Conservation (phyloP, 257 asterid genomes). For the Solanum arcanum region DNA sequence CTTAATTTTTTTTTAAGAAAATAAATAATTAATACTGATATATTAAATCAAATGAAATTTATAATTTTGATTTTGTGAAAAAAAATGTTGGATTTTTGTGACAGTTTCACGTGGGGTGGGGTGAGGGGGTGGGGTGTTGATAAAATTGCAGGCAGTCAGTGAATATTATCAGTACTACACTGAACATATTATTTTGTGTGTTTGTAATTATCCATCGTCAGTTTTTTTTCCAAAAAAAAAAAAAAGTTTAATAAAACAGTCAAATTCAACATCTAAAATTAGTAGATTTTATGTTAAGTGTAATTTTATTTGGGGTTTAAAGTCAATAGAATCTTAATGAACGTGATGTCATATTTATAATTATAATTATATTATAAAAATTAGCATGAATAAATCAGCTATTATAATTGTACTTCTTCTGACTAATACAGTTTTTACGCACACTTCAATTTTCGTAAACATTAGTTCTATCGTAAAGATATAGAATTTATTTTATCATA, state of each 20-base stretch:
- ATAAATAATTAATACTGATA: background rate
- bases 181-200: background rate
- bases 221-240: background rate
- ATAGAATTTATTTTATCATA: too few species aligned
- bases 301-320: too few species aligned
- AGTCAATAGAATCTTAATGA: background rate
- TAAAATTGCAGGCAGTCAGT: background rate
- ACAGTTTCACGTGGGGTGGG: background rate
- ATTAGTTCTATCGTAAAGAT: too few species aligned
- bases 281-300: background rate
- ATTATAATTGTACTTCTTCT: too few species aligned
- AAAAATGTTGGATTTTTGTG: background rate
- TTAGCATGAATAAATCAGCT: background rate
- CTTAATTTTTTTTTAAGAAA: background rate
- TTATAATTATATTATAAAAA: too few species aligned
- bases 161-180: background rate
- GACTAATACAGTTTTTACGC: background rate
- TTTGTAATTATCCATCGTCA: background rate
- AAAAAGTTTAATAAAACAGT: background rate
- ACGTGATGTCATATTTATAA: background rate
- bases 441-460: too few species aligned
- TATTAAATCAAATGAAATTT: background rate
- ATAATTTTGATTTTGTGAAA: background rate
- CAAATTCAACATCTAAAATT: background rate
- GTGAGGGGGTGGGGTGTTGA: background rate